Conservation (phyloP, 768 basidiomycete species). For the Collybia sp. region DNA sequence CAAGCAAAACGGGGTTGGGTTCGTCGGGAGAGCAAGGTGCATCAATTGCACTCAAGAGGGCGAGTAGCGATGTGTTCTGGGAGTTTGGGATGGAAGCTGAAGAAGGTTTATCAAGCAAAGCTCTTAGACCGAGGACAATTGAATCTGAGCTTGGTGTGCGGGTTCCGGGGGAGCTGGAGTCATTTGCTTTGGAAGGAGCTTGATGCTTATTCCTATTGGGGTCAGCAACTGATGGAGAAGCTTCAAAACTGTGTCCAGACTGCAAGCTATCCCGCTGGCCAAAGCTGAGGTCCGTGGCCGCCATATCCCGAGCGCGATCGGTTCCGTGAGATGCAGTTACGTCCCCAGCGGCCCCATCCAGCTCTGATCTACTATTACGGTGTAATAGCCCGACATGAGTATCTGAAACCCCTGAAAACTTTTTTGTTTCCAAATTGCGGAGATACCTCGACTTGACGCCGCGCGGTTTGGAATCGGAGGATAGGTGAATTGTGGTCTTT, state of each 20-base stretch:
- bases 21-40: conserved; percentile 11
- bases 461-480: not conserved
- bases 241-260: not conserved
- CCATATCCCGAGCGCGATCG: not conserved
- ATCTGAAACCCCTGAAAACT: not conserved
- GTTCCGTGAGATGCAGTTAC: not conserved
- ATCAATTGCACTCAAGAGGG: conserved; percentile 25
- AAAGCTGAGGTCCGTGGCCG: not conserved
- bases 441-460: not conserved
- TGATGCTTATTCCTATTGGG: not conserved
- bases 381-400: not conserved
- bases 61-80: conserved; percentile 28
- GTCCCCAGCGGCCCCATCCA: not conserved
- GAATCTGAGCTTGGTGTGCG: not conserved
- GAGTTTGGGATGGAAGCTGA: conserved; percentile 12
- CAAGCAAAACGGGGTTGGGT: conserved; percentile 37
- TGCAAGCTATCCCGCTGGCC: not conserved
- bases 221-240: not conserved
- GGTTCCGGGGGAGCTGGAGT: not conserved
- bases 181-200: not conserved
- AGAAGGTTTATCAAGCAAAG: not conserved
- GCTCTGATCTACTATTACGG: not conserved
- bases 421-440: not conserved
- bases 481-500: not conserved
- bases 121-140: no score